These are phyloP conservation scores for Mycena albidolilacea DNA, from an alignment of 768 basidiomycete species.

Conservation along the genomic window DNA sequence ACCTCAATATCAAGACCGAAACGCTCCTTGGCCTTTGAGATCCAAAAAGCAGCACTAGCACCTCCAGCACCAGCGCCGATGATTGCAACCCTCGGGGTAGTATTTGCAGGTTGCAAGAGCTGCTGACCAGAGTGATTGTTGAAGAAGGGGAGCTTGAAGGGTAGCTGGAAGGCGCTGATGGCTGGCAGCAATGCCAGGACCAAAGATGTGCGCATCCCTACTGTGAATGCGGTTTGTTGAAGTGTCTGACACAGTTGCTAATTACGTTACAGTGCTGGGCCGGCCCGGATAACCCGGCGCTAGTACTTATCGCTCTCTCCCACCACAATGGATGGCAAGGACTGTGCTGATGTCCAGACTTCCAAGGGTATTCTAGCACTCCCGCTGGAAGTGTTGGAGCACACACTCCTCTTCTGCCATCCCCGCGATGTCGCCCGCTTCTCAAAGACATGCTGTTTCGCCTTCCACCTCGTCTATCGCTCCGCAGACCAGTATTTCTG, in stretches of 20 bases:
- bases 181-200: constrained; percentile 30
- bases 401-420: constrained; percentile 68
- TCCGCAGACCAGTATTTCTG: constrained; percentile 73
- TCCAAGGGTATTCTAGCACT: constrained; percentile 50
- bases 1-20: constrained; percentile 78
- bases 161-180: constrained; percentile 54
- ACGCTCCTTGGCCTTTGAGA: constrained; percentile 82
- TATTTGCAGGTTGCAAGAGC: constrained; percentile 39
- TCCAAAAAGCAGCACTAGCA: constrained; percentile 87
- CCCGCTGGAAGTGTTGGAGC: constrained; percentile 74
- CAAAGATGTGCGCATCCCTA: constrained; percentile 7
- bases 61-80: constrained; percentile 94
- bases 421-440: constrained; percentile 74
- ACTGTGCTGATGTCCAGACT: background rate
- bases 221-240: background rate
- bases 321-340: background rate
- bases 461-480: constrained; percentile 65
- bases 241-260: background rate
- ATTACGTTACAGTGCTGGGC: background rate
- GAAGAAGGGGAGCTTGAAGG: constrained; percentile 73
- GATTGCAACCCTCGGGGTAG: constrained; percentile 79
- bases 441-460: constrained; percentile 66
- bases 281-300: background rate
- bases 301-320: background rate
- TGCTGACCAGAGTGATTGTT: constrained; percentile 46